Percentiles rank a stretch among this genome's conserved stretches.
Evolutionary conservation across 108 stramenopile genomes (phyloP).

Genomic region (Chaetoceros tenuissimus): DNA sequence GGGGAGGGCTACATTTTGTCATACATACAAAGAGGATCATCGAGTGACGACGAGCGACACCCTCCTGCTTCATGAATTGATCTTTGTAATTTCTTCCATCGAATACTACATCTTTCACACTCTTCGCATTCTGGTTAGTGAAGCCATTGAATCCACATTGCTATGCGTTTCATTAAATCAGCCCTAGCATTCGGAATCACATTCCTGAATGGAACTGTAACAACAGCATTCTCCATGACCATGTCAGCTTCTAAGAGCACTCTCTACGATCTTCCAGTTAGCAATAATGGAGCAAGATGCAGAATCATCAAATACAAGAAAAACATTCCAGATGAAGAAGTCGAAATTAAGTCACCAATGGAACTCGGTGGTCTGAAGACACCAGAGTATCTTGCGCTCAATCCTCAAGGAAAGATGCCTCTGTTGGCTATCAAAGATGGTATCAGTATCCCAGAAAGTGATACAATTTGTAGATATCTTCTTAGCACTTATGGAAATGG

Average conservation of each 20-base stretch:
- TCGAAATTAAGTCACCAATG: slow-evolving; percentile 53
- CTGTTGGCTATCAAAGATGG: slow-evolving; percentile 29
- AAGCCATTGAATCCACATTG: too few species aligned
- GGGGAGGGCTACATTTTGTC: too few species aligned
- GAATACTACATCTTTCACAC: too few species aligned
- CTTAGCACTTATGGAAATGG: slow-evolving; percentile 55
- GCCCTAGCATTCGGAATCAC: too few species aligned
- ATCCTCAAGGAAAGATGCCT: slow-evolving; percentile 92
- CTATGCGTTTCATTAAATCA: too few species aligned
- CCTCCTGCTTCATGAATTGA: too few species aligned
- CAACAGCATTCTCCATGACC: not conserved
- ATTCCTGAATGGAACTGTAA: too few species aligned
- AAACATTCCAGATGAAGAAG: slow-evolving; percentile 45
- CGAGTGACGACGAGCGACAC: too few species aligned
- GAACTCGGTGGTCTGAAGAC: slow-evolving; percentile 83
- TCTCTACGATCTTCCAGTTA: slow-evolving; percentile 87
- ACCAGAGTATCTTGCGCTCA: slow-evolving; percentile 59
- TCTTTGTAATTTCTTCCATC: too few species aligned
- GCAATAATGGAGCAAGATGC: slow-evolving; percentile 90
- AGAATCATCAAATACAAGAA: slow-evolving; percentile 80
- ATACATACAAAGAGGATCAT: too few species aligned
- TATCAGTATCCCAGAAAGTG: slow-evolving; percentile 65
- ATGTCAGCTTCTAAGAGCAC: slow-evolving; percentile 19
- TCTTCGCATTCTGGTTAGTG: too few species aligned
- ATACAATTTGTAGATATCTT: slow-evolving; percentile 84